Base-by-base conservation (phyloP, 2,329 filamentous ascomycete genomes). In the Juglanconis oblonga region DNA sequence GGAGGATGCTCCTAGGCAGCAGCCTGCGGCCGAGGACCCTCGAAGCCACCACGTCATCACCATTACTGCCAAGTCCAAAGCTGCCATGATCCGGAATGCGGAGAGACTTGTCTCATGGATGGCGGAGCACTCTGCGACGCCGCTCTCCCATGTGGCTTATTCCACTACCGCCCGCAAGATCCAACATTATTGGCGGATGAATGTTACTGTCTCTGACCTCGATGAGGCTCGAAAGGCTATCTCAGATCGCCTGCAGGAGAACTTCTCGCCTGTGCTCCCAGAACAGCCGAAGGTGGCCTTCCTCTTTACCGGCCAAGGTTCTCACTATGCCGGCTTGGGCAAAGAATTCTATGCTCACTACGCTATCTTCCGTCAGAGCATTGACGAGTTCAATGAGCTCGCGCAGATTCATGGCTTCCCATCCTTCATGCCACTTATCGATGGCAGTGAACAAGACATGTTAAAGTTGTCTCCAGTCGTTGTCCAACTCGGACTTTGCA, bases 151-250 rank as follows among this genome's bases (percentile, higher is more conserved):
- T 61, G 72, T 91, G 1, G 82, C 87, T 0, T 91, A 90, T 71
- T 88, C 86, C 1, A 87, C 85, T 0, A 90, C 87, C 4, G 89
- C 88, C 13, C 81, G 87, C 29, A 81, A 82, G 49, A 81, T 85
- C 10, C 86, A 88, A 64, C 81, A 87, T 70, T 76, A 80, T 66
- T 83, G 80, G 74, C 79, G 84, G 33, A 76, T 84, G 70, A 79
- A 77, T 47, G 76, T 82, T 48, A 70, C 76, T 3, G 80, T 75
- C 0, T 69, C 71, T 5, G 74, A 75, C 56, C 63, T 80, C 3
- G 57, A 67, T 0, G 79, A 81, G 63, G 78, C 79, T 1, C 73
- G 75, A 64, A 69, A 67, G 36, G 74, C 75, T 24, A 74, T 84
- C 52, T 68, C 69, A 59, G 70, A 73, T 5, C 75, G 76, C 17